phyloP scores from a whole-genome alignment of 2,329 filamentous ascomycete genomes.

The Fusarium globosum region DNA sequence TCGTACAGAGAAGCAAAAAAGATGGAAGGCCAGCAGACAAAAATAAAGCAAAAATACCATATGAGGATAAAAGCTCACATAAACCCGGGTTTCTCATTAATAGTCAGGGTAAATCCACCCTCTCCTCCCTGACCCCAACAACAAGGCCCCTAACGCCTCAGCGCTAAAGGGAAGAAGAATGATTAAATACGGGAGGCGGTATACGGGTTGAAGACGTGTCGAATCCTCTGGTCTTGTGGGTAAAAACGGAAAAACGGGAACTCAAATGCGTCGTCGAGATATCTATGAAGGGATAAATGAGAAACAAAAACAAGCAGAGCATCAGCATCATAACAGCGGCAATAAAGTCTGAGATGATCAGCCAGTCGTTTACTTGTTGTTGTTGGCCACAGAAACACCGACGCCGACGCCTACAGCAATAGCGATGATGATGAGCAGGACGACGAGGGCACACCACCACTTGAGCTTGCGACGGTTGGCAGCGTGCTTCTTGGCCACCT shows the following conservation, averaged over 20 bases:
- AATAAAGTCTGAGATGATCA: not conserved
- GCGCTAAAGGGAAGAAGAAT: conserved; percentile 33
- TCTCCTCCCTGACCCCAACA: conserved; percentile 18
- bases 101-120: conserved; percentile 1
- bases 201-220: conserved; percentile 25
- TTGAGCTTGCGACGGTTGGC: conserved; percentile 78
- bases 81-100: conserved; percentile 32
- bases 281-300: conserved; percentile 38
- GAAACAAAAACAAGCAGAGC: conserved; percentile 29
- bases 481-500: conserved; percentile 74
- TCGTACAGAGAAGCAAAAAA: conserved; percentile 37
- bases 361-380: conserved; percentile 13
- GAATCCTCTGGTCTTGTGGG: conserved; percentile 28
- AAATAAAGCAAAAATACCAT: conserved; percentile 23
- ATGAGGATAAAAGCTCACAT: conserved; percentile 9
- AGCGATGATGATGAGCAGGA: conserved; percentile 66
- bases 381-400: conserved; percentile 57
- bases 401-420: conserved; percentile 66
- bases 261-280: conserved; percentile 29
- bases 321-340: conserved; percentile 19
- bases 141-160: conserved; percentile 26
- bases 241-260: conserved; percentile 3
- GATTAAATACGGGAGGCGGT: conserved; percentile 41
- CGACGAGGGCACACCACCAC: conserved; percentile 80
- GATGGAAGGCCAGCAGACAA: conserved; percentile 19